Evolutionary conservation across 495 filamentous ascomycete species (phyloP), one percentile per base, ranked within the genome.

Genomic region (Aspergillus mulundensis): DNA sequence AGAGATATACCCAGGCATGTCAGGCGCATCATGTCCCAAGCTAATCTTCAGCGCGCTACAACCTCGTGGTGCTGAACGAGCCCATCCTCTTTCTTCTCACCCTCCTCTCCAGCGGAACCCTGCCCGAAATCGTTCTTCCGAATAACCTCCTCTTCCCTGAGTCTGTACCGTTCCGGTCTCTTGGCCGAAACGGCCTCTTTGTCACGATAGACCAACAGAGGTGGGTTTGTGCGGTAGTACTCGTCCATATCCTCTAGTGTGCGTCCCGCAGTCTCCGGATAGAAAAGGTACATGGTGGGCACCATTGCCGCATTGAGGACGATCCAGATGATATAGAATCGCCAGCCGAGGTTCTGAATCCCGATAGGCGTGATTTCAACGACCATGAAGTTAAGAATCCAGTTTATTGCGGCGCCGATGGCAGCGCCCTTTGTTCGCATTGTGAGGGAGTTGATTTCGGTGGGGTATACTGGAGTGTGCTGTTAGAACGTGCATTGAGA

Each of bases 311-410:
- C 69, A 59, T 84, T 84, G 64, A 84, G 76, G 25, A 77, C 70
- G n/a, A 75, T 76, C 70, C 77, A 86, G 39, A 84, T 78, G 46
- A 85, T 76, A 60, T 80, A 86, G 59, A 83, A 83, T 23, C 69
- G 64, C 82, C 81, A 85, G 0, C 69, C 62, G 1, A 83, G 65
- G 43, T 61, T 71, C 39, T 77, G 63, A 56, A 84, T 80, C 20
- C 80, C 81, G 21, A 76, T 70, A 0, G 81, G 82, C 0, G 83
- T 87, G 38, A 84, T 79, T 63, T 84, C 76, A 15, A 85, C 84
- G 20, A 86, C 71, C 70, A 81, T 78, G 58, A 81, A 86, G 59
- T 86, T 85, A 64, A 80, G 73, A 51, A 80, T 73, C 81, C 81
- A 83, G 54, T 82, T 81, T 7, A 77, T 79, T 1, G 77, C 80